Evolutionary conservation across 257 asterid genomes (phyloP).

Genomic region (Fraxinus quadrangulata): DNA sequence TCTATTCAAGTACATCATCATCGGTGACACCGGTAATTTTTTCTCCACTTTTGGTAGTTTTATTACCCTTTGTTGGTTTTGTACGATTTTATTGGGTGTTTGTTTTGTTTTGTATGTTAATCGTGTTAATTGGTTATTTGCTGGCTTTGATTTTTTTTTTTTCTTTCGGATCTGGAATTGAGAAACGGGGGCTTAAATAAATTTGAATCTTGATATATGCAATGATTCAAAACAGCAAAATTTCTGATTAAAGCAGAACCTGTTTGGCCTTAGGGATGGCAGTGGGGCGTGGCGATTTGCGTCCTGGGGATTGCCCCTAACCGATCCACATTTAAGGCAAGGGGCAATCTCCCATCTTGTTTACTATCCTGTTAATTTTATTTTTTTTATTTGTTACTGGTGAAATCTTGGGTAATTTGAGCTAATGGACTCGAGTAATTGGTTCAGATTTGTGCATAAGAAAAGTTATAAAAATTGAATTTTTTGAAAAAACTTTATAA

Average conservation of each 20-base stretch:
- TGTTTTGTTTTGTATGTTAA: neutral
- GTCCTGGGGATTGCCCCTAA: too few species aligned
- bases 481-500: too few species aligned
- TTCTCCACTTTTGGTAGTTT: neutral
- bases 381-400: too few species aligned
- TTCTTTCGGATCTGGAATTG: conserved; percentile 22
- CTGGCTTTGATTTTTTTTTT: conserved; percentile 4
- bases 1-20: conserved; percentile 74
- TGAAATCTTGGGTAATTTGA: too few species aligned
- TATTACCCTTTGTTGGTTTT: neutral
- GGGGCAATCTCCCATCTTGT: too few species aligned
- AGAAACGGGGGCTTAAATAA: neutral
- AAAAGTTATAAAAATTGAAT: too few species aligned
- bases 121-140: neutral
- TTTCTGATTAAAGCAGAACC: neutral
- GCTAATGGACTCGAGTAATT: too few species aligned
- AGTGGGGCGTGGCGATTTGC: too few species aligned
- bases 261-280: neutral
- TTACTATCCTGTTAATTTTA: too few species aligned
- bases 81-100: neutral
- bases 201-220: conserved; percentile 11
- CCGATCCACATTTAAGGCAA: too few species aligned
- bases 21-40: conserved; percentile 60
- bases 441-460: too few species aligned
- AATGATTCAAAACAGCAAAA: neutral